Percentiles rank a stretch among this genome's conserved stretches.
Conservation (phyloP, 106 monocot genomes). For the Dendrobium nobile region DNA sequence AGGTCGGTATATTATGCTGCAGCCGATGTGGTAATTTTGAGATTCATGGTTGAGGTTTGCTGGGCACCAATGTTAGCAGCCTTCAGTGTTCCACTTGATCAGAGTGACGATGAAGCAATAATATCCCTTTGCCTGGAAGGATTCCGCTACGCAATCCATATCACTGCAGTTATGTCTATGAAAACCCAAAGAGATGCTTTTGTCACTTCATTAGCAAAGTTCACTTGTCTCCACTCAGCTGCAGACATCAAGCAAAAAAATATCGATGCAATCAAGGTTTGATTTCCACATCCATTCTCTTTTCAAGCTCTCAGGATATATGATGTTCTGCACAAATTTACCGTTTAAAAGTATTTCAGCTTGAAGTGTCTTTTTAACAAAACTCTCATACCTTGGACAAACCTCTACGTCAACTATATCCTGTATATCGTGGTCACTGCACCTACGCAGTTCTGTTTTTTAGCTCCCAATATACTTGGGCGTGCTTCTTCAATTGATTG, state of each 20-base stretch:
- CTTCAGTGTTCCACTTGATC: conserved; percentile 91
- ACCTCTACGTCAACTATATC: not conserved
- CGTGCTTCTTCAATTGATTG: not conserved
- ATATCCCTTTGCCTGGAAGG: conserved; percentile 76
- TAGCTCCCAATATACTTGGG: not conserved
- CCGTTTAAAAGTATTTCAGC: not conserved
- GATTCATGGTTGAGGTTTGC: conserved; percentile 93
- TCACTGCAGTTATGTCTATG: conserved; percentile 90
- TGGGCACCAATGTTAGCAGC: conserved; percentile 97
- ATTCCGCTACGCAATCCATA: conserved; percentile 80
- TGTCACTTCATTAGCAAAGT: conserved; percentile 89
- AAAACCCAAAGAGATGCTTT: conserved; percentile 95
- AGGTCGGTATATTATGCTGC: conserved; percentile 91
- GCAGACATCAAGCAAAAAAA: conserved; percentile 94
- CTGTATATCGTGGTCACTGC: not conserved
- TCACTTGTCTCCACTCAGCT: conserved; percentile 88
- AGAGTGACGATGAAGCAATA: conserved; percentile 72
- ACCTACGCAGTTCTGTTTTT: not conserved
- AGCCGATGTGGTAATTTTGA: conserved; percentile 81
- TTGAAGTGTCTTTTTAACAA: not conserved
- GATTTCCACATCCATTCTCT: not conserved
- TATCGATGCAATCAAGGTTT: conserved; percentile 90
- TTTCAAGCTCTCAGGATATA: not conserved
- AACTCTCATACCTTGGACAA: not conserved
- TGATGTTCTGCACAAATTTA: not conserved